These are phyloP conservation scores for Hygrophila difformis DNA, from an alignment of 257 asterid genomes.

Conservation along the genomic window DNA sequence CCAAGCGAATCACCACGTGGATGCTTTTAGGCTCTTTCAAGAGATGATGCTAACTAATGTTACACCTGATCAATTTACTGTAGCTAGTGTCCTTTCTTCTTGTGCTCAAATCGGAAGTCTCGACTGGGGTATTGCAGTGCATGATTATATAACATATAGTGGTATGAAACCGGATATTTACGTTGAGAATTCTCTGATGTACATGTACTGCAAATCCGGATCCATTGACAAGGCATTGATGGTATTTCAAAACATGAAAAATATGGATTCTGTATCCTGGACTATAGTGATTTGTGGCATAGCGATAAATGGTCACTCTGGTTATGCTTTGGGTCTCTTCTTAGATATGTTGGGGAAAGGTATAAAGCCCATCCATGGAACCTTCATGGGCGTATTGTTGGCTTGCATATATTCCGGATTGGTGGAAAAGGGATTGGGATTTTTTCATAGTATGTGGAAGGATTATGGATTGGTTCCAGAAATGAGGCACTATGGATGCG, in stretches of 20 bases:
- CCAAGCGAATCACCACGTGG: slow-evolving; percentile 21
- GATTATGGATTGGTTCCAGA: slow-evolving; percentile 36
- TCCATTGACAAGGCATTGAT: slow-evolving; percentile 24
- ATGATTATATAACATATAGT: slow-evolving; percentile 19
- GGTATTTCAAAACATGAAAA: slow-evolving; percentile 22
- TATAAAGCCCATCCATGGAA: slow-evolving; percentile 27
- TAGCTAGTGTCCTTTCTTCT: slow-evolving; percentile 35
- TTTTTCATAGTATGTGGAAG: slow-evolving; percentile 29
- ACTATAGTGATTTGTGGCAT: slow-evolving; percentile 35
- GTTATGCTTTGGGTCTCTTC: slow-evolving; percentile 23
- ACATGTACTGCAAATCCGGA: slow-evolving; percentile 54
- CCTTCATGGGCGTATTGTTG: slow-evolving; percentile 28
- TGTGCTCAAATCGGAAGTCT: slow-evolving; percentile 38
- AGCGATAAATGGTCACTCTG: slow-evolving; percentile 31
- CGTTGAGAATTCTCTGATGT: slow-evolving; percentile 37
- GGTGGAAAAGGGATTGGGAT: slow-evolving; percentile 30
- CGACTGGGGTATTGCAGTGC: slow-evolving; percentile 30
- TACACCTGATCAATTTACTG: slow-evolving; percentile 27
- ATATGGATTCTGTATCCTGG: slow-evolving; percentile 36
- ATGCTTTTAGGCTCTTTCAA: slow-evolving; percentile 28
- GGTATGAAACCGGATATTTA: slow-evolving; percentile 23
- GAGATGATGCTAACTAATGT: slow-evolving; percentile 35
- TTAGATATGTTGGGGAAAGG: slow-evolving; percentile 24
- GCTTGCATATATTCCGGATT: slow-evolving; percentile 45
- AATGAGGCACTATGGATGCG: slow-evolving; percentile 41